Percentiles rank a stretch among this genome's conserved stretches.
These are phyloP conservation scores for Centella asiatica DNA, from an alignment of 129 eudicot genomes.

Conservation along the genomic window DNA sequence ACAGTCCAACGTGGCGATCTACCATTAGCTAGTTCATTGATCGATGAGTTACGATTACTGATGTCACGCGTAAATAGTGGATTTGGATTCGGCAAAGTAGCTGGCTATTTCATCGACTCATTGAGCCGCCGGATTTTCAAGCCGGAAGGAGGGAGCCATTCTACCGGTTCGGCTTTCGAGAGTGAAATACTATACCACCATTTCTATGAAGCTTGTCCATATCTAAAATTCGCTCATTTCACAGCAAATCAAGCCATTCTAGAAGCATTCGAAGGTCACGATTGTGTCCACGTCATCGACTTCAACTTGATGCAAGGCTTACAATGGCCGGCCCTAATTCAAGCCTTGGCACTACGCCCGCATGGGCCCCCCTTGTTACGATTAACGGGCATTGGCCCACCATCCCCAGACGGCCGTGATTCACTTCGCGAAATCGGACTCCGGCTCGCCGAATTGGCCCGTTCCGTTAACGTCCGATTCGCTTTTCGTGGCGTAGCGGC, in stretches of 20 bases:
- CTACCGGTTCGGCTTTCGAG: constrained; percentile 23
- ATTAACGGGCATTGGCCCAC: constrained; percentile 65
- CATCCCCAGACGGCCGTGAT: constrained; percentile 43
- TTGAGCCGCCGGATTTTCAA: constrained; percentile 51
- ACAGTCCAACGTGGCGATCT: constrained; percentile 63
- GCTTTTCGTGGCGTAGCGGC: constrained; percentile 61
- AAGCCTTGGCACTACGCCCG: constrained; percentile 71
- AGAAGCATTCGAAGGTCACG: constrained; percentile 67
- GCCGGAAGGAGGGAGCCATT: constrained; percentile 7
- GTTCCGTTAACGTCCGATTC: constrained; percentile 56
- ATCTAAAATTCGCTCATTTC: constrained; percentile 79
- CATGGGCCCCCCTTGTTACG: constrained; percentile 65
- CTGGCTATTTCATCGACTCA: constrained; percentile 66
- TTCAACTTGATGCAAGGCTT: constrained; percentile 70
- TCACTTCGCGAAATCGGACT: constrained; percentile 56
- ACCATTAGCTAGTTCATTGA: constrained; percentile 46
- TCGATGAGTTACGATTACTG: constrained; percentile 40
- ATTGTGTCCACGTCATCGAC: constrained; percentile 78
- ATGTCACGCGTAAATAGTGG: constrained; percentile 43
- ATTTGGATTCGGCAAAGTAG: constrained; percentile 74
- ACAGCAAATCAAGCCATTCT: constrained; percentile 88
- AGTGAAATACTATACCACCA: constrained; percentile 49
- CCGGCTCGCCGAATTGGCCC: constrained; percentile 53
- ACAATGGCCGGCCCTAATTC: constrained; percentile 90
- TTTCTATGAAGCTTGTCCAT: constrained; percentile 75